Conservation (phyloP, 495 filamentous ascomycete species). For the Glonium stellatum region DNA sequence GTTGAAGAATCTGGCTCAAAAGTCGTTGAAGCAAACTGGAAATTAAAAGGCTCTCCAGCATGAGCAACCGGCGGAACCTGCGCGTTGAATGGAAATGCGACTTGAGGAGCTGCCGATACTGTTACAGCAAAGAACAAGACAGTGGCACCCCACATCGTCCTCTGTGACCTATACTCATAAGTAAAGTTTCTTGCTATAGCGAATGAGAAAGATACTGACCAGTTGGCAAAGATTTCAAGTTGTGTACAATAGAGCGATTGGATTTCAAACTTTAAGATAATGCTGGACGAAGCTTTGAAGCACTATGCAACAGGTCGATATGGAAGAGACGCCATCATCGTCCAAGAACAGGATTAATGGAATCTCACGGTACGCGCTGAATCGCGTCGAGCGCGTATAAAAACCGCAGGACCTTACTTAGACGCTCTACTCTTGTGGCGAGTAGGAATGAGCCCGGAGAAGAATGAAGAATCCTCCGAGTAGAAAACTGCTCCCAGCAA, state of each 20-base stretch:
- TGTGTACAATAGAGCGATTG: not conserved
- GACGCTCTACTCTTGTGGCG: constrained; percentile 4
- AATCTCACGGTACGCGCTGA: constrained; percentile 12
- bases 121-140: constrained; percentile 8
- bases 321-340: not conserved
- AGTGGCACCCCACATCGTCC: constrained; percentile 3
- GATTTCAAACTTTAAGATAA: not conserved
- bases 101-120: constrained; percentile 41
- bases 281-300: not conserved
- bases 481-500: constrained; percentile 10
- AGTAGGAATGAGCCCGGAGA: constrained; percentile 3
- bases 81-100: constrained; percentile 66
- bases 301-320: not conserved
- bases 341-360: constrained; percentile 11
- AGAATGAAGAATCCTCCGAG: constrained; percentile 3
- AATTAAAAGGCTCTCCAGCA: constrained; percentile 54
- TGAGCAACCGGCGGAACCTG: constrained; percentile 72
- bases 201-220: not conserved
- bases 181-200: not conserved
- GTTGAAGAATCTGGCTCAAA: constrained; percentile 49
- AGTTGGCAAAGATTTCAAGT: not conserved
- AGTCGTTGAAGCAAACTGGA: constrained; percentile 61
- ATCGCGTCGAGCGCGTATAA: constrained; percentile 6
- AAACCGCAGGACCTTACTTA: not conserved
- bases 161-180: constrained; percentile 4